These are phyloP conservation scores for Lagenidium giganteum DNA, from an alignment of 352 stramenopile species.

Conservation along the genomic window DNA sequence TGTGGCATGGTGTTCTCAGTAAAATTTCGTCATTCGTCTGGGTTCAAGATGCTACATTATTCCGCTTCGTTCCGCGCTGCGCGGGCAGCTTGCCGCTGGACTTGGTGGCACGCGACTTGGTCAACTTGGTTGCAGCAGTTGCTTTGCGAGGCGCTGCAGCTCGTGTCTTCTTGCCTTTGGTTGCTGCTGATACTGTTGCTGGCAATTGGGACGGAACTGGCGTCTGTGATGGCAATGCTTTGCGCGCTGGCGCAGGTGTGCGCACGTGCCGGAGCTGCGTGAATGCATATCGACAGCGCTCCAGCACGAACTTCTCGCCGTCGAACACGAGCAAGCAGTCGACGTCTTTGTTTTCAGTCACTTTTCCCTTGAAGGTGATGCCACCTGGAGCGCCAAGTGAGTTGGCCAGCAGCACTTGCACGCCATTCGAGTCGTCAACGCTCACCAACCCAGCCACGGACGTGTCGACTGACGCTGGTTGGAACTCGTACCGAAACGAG, in stretches of 20 bases:
- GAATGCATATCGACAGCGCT: conserved; percentile 61
- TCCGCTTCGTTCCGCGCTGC: too few species aligned
- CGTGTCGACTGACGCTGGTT: conserved; percentile 73
- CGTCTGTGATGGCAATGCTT: neutral
- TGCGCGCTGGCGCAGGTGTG: neutral
- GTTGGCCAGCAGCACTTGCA: conserved; percentile 63
- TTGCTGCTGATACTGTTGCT: too few species aligned
- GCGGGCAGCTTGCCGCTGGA: too few species aligned
- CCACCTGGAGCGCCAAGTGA: conserved; percentile 43
- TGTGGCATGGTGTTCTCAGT: too few species aligned
- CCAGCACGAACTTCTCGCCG: conserved; percentile 53
- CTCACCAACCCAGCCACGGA: conserved; percentile 56
- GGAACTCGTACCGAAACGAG: conserved; percentile 83
- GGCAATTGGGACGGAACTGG: too few species aligned
- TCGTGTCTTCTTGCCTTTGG: too few species aligned
- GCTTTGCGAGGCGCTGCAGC: too few species aligned
- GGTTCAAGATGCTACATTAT: too few species aligned
- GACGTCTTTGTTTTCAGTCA: conserved; percentile 71
- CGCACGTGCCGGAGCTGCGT: conserved; percentile 76
- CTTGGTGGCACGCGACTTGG: too few species aligned
- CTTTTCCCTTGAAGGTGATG: conserved; percentile 77
- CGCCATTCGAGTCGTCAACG: conserved; percentile 46
- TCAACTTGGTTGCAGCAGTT: too few species aligned
- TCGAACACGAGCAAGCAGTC: conserved; percentile 84
- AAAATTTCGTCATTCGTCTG: too few species aligned